A percentile compares a stretch with the other conserved stretches of the same genome.
Conservation (phyloP, 1,284 basidiomycete species). For the Chiua sp. region DNA sequence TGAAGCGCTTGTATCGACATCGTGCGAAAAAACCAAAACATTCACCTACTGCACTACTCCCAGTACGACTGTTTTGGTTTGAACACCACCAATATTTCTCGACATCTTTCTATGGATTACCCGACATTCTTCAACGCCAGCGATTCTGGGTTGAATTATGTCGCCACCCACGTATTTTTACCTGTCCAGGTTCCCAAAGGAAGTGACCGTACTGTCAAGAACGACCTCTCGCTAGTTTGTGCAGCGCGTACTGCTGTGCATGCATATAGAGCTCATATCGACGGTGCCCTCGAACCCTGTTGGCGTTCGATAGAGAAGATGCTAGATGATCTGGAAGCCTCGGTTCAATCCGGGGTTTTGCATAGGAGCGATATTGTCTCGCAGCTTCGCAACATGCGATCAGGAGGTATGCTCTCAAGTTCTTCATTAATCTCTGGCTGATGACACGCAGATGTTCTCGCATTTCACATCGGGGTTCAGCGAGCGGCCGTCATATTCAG, state of each 20-base stretch:
- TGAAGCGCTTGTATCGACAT: no score
- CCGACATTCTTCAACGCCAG: neutral
- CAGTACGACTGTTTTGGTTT: no score
- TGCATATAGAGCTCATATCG: slow-evolving; percentile 4
- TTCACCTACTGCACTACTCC: no score
- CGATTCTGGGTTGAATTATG: neutral
- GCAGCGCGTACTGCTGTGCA: slow-evolving; percentile 1
- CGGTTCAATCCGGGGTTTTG: neutral
- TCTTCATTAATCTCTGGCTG: neutral
- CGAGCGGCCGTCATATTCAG: slow-evolving; percentile 37
- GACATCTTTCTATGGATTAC: neutral
- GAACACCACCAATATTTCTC: no score
- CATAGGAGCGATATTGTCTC: neutral
- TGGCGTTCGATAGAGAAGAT: slow-evolving; percentile 8
- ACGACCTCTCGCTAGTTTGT: neutral
- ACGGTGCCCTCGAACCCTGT: neutral
- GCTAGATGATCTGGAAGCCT: slow-evolving; percentile 5
- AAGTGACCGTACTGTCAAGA: neutral
- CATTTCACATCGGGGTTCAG: slow-evolving; percentile 9
- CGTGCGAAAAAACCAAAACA: no score
- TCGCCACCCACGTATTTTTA: neutral
- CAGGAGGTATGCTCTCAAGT: slow-evolving; percentile 10
- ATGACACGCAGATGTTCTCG: slow-evolving; percentile 18
- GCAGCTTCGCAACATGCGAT: slow-evolving; percentile 9
- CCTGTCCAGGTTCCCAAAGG: neutral